Evolutionary conservation across 805 yeast genomes (phyloP), one percentile per base, ranked within the genome.

Genomic region (Pichia ethanolica): DNA sequence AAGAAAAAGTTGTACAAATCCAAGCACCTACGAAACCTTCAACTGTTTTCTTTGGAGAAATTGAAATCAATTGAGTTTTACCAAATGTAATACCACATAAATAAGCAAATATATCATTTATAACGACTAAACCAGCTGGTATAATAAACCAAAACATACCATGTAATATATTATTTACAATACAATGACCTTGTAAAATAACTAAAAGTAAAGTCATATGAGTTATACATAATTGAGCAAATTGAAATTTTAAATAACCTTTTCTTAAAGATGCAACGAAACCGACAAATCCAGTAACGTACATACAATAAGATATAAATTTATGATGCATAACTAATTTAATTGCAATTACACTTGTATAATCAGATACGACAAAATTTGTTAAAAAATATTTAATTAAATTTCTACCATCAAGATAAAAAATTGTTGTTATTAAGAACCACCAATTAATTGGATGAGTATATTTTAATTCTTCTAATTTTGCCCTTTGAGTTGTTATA

Each of bases 11-110:
- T 9, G 99, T 93, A 63, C 93, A 91, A 44, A 89, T 68, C 99
- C 99, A 93, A 14, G 98, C 99, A 46, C 99, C 99, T 45, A 91
- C 70, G 61, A 93, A 93, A 3, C 99, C 99, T 71, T 93, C 99
- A 36, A 91, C 89, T 4, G 99, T 93, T 70, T 93, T 93, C 69
- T 93, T 93, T 50, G 99, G 99, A 11, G 97, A 88, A 55, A 93
- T 89, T 46, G 86, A 89, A 58, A 93, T 88, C 60, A 93, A 78
- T 62, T 88, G 96, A 37, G 97, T 91, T 54, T 76, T 80, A 48
- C 99, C 99, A 70, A 93, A 89, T 2, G 98, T 87, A 56, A 93
- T 93, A 42, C 99, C 99, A 70, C 98, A 93, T 44, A 93, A 73
- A 65, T 93, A 93, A 28, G 99, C 99, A 74, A 89, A 90, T 47